These are phyloP conservation scores for Tricholoma bakamatsutake DNA, from an alignment of 768 basidiomycete species.

Conservation along the genomic window DNA sequence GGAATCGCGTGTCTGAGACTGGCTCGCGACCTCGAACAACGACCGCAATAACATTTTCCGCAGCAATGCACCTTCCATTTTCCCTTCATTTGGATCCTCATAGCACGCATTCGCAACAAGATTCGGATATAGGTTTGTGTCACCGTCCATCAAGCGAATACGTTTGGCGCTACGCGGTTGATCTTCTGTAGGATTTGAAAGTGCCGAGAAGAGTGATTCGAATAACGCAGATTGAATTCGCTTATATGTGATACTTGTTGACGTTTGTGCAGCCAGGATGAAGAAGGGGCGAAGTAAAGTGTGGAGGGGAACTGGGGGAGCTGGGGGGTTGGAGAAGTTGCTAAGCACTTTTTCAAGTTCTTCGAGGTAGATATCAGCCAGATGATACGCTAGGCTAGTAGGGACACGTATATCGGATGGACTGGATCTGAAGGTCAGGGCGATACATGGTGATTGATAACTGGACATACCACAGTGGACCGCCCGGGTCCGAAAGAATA, in stretches of 20 bases:
- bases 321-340: constrained; percentile 32
- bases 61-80: constrained; percentile 29
- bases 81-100: constrained; percentile 32
- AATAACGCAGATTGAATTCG: constrained; percentile 67
- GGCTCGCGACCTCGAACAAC: constrained; percentile 72
- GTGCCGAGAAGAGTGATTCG: constrained; percentile 57
- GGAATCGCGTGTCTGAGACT: constrained; percentile 65
- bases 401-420: constrained; percentile 70
- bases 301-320: constrained; percentile 30
- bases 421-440: constrained; percentile 31
- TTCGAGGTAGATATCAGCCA: constrained; percentile 85
- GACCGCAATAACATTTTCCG: constrained; percentile 51
- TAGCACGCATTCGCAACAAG: constrained; percentile 52
- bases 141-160: constrained; percentile 27
- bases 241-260: constrained; percentile 58
- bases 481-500: constrained; percentile 61
- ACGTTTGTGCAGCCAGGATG: constrained; percentile 61
- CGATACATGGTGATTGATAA: not conserved
- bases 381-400: constrained; percentile 72
- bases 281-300: constrained; percentile 66
- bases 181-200: constrained; percentile 37
- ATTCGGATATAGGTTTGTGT: constrained; percentile 30
- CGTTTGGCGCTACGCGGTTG: constrained; percentile 40
- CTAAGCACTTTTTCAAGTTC: constrained; percentile 73
- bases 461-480: constrained; percentile 71